A percentile compares a stretch with the other conserved stretches of the same genome.
Conservation (phyloP, 2,329 filamentous ascomycete species). For the Ceratocystis papillata region DNA sequence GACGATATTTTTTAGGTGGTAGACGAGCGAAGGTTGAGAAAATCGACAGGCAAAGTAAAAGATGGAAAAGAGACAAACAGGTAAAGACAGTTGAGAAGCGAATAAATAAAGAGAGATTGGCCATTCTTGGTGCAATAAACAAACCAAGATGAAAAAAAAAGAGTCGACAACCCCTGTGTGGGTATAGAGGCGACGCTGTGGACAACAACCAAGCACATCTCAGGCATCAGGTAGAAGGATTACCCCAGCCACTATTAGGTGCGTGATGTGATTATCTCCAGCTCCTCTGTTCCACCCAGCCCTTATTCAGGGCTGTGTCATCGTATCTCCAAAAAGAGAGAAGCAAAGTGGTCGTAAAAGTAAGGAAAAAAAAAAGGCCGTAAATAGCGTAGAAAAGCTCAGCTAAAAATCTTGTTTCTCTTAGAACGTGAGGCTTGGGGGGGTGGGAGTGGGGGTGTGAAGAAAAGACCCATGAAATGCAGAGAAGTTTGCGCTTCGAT, state of each 20-base stretch:
- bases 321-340: conserved; percentile 9
- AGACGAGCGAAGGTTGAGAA: background rate
- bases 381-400: conserved; percentile 10
- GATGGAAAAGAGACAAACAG: background rate
- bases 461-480: background rate
- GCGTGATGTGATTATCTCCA: background rate
- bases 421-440: background rate
- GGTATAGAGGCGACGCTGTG: background rate
- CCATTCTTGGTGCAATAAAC: background rate
- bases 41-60: background rate
- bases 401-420: background rate
- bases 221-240: background rate
- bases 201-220: background rate
- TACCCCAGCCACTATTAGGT: background rate
- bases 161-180: conserved; percentile 3
- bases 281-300: background rate
- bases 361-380: background rate
- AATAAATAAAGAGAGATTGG: background rate
- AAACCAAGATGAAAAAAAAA: conserved; percentile 9
- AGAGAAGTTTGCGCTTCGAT: background rate
- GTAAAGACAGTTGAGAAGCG: conserved; percentile 21
- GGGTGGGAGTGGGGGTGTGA: background rate
- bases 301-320: background rate
- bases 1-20: conserved; percentile 12
- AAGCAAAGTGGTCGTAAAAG: background rate